Evolutionary conservation across 371 early-diverging fungal species (phyloP), one percentile per base, ranked within the genome.

Genomic region (Nematocida ironsii): DNA sequence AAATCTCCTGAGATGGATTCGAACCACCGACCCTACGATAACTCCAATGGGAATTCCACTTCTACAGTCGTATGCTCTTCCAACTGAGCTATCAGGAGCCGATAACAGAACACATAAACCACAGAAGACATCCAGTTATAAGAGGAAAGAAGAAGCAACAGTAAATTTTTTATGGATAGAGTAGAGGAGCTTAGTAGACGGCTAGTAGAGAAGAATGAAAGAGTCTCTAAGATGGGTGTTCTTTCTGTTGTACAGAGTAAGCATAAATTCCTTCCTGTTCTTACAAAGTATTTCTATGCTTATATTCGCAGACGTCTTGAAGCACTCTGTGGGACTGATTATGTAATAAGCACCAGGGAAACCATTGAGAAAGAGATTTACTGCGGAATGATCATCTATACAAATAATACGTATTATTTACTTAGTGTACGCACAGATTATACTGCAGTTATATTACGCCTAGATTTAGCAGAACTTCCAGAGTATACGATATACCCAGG

Each of bases 51-150:
- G 55, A 52, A 71, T 70, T 33, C 83, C 69, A 78, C 66, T 84
- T 86, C 85, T 86, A 86, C 86, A 86, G 85, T 86, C 86, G 82
- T 70, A 83, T 82, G 85, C 85, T 86, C 85, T 86, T 73, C 85
- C 85, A 33, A 85, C 84, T 85, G 85, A 85, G 85, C 85, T 86
- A 86, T 82, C 83, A 83, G 83, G 85, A 86, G 85, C n/a, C 82
- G 58, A 57, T 20, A 55, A 68, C 23, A n/a, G 1, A n/a, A 25
- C 27, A 44, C 9, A 11, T 2, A 33, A 60, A 44, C 23, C 9
- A 57, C 54, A 54, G 1, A 54, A 54, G 16, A 54, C 54, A 54
- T 3, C 20, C 16, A 13, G 13, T 13, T 25, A 7, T 0, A 33
- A 13, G 7, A 25, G 61, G 11, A 62, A 64, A 56, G 33, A 72